A percentile compares a stretch with the other conserved stretches of the same genome.
phyloP scores from a whole-genome alignment of 2,329 filamentous ascomycete species.

The Neocucurbitaria cava region DNA sequence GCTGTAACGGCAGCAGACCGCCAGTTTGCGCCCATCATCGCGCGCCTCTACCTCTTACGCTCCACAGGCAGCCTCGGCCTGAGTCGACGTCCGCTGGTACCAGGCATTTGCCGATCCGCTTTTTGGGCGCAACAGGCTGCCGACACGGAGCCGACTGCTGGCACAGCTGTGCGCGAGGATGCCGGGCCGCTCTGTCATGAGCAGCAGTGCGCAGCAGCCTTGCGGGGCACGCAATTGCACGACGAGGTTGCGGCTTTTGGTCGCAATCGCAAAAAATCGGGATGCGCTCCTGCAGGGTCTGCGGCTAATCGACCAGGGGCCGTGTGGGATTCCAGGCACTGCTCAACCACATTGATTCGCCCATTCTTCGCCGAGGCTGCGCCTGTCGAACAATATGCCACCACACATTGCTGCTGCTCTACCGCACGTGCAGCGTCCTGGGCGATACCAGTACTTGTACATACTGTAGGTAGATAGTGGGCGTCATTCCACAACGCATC shows the following conservation, averaged over 20 bases:
- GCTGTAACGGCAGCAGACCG: conserved; percentile 34
- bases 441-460: neutral
- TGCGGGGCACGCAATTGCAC: conserved; percentile 14
- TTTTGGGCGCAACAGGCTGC: neutral
- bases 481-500: neutral
- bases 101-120: conserved; percentile 13
- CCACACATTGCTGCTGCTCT: neutral
- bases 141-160: neutral
- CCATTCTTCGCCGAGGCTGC: conserved; percentile 8
- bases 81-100: conserved; percentile 13
- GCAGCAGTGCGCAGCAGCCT: neutral
- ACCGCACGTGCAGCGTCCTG: conserved; percentile 7
- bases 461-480: no score
- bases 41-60: conserved; percentile 19
- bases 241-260: conserved; percentile 3
- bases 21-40: conserved; percentile 33
- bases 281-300: conserved; percentile 22
- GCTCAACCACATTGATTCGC: conserved; percentile 13
- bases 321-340: conserved; percentile 7
- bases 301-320: conserved; percentile 4
- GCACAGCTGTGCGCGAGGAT: neutral
- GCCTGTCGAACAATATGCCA: conserved; percentile 8
- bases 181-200: neutral
- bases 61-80: conserved; percentile 20
- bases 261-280: conserved; percentile 20